Conservation (phyloP, 2,329 filamentous ascomycete genomes). For the Epichloe brachyelytri region DNA sequence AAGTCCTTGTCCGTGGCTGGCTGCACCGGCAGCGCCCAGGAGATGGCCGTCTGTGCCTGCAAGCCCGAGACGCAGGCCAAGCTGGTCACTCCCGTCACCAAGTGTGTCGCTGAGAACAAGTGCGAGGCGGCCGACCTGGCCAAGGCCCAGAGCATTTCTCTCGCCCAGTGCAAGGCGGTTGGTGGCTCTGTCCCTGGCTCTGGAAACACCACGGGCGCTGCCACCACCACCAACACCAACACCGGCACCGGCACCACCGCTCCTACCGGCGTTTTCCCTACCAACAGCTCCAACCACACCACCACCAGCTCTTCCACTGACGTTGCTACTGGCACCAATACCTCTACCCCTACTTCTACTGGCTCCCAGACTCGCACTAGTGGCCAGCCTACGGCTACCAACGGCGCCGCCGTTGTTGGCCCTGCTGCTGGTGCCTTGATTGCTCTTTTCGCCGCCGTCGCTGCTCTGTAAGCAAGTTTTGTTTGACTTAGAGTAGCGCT, state of each 20-base stretch:
- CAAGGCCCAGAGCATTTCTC: slow-evolving; percentile 20
- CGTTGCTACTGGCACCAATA: background rate
- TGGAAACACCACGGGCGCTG: background rate
- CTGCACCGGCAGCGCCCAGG: background rate
- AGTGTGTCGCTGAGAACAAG: slow-evolving; percentile 19
- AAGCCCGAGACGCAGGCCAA: slow-evolving; percentile 21
- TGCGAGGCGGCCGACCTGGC: slow-evolving; percentile 21
- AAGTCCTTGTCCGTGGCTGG: slow-evolving; percentile 17
- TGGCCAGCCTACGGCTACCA: background rate
- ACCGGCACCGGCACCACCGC: background rate
- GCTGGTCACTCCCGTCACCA: slow-evolving; percentile 16
- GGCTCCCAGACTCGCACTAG: background rate
- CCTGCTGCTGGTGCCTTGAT: slow-evolving; percentile 16
- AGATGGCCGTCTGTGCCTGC: slow-evolving; percentile 25
- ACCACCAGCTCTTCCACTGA: slow-evolving; percentile 6
- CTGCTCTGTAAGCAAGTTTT: slow-evolving; percentile 19
- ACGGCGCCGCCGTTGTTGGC: slow-evolving; percentile 1
- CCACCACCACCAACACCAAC: slow-evolving; percentile 1
- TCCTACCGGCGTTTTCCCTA: slow-evolving; percentile 5
- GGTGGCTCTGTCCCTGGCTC: slow-evolving; percentile 4
- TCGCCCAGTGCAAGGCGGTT: slow-evolving; percentile 15
- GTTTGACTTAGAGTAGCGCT: background rate
- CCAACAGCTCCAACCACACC: background rate
- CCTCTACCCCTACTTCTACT: background rate
- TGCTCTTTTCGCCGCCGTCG: slow-evolving; percentile 17